Percentiles rank a stretch among this genome's conserved stretches.
Conservation (phyloP, 805 yeast species). For the Barnettozyma sp. region DNA sequence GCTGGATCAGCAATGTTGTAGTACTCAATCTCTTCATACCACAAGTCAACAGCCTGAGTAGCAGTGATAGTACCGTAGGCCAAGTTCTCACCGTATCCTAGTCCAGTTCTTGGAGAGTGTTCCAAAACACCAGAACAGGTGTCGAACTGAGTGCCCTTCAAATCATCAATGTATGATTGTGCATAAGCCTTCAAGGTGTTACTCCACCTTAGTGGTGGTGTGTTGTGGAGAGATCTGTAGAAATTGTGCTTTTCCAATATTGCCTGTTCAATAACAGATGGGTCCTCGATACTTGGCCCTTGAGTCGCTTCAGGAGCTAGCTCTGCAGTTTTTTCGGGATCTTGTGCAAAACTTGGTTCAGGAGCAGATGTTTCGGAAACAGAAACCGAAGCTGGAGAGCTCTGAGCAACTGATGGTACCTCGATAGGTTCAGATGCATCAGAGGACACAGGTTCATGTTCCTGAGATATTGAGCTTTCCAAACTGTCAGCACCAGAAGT, state of each 20-base stretch:
- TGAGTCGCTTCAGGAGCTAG: slow-evolving; percentile 1
- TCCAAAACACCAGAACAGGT: slow-evolving; percentile 51
- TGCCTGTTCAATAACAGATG: slow-evolving; percentile 30
- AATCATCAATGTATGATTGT: slow-evolving; percentile 37
- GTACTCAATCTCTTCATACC: slow-evolving; percentile 60
- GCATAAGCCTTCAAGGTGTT: slow-evolving; percentile 41
- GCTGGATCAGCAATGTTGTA: slow-evolving; percentile 48
- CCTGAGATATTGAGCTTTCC: no score
- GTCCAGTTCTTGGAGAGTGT: slow-evolving; percentile 51
- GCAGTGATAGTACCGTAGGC: slow-evolving; percentile 52
- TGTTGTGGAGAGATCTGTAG: slow-evolving; percentile 42
- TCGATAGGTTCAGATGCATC: not conserved
- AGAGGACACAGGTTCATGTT: no score
- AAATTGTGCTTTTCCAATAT: slow-evolving; percentile 45
- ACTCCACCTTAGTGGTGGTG: slow-evolving; percentile 43
- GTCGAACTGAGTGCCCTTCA: slow-evolving; percentile 32
- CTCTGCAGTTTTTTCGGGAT: slow-evolving; percentile 5
- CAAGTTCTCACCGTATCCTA: slow-evolving; percentile 63
- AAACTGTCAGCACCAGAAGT: no score
- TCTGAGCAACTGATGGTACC: slow-evolving; percentile 1
- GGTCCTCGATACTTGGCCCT: not conserved
- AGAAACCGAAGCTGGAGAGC: slow-evolving; percentile 1
- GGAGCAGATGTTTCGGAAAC: slow-evolving; percentile 1
- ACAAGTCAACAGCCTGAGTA: slow-evolving; percentile 49
- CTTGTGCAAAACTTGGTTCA: slow-evolving; percentile 1